A percentile compares a stretch with the other conserved stretches of the same genome.
Conservation (phyloP, 176 grass and related monocot species). For the Typha latifolia region DNA sequence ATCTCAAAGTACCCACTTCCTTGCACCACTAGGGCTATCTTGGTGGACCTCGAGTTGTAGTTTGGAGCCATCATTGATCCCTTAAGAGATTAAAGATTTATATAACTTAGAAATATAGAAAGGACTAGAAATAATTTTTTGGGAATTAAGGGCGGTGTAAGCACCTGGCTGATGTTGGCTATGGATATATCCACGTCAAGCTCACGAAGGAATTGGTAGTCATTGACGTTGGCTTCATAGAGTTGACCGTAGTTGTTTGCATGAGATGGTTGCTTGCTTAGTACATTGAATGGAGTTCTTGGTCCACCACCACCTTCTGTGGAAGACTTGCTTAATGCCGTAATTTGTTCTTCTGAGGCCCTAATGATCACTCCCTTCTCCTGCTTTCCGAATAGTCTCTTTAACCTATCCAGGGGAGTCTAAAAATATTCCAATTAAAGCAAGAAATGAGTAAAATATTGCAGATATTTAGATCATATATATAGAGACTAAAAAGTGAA, state of each 20-base stretch:
- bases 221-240: conserved; percentile 48
- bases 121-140: too few species aligned
- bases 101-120: too few species aligned
- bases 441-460: too few species aligned
- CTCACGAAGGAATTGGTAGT: conserved; percentile 38
- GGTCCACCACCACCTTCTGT: conserved; percentile 36
- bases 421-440: conserved; percentile 6
- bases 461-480: too few species aligned
- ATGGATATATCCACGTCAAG: conserved; percentile 50
- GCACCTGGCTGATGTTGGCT: conserved; percentile 51
- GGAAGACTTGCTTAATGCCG: conserved; percentile 30
- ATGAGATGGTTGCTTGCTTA: conserved; percentile 37
- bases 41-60: conserved; percentile 42
- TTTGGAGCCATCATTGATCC: conserved; percentile 62
- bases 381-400: conserved; percentile 28
- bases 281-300: conserved; percentile 30
- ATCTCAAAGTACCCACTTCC: conserved; percentile 60
- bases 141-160: too few species aligned
- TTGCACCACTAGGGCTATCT: conserved; percentile 37
- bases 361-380: conserved; percentile 29
- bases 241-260: conserved; percentile 57
- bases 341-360: conserved; percentile 53
- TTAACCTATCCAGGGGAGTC: conserved; percentile 30
- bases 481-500: neutral
- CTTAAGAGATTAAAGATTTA: conserved; percentile 13